These are phyloP conservation scores for Aspergillus persii DNA, from an alignment of 2,329 filamentous ascomycete genomes.

Conservation along the genomic window DNA sequence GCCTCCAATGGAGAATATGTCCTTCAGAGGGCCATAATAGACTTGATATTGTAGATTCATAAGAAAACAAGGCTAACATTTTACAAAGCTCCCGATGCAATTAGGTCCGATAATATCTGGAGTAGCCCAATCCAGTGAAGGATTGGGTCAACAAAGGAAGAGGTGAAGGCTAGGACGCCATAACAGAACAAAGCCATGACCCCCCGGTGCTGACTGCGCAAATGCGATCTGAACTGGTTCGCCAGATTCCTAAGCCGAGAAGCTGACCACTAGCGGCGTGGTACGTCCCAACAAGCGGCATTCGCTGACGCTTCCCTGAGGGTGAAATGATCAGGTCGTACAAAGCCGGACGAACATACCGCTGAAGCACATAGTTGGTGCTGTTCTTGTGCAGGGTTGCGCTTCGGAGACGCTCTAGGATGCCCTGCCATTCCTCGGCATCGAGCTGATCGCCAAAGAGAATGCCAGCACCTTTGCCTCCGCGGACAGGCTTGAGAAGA, in stretches of 20 bases:
- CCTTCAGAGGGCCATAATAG: too few species aligned
- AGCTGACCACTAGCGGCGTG: constrained; percentile 23
- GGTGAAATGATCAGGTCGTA: constrained; percentile 20
- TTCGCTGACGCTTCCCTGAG: not conserved
- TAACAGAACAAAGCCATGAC: constrained; percentile 18
- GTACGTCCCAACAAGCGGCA: constrained; percentile 27
- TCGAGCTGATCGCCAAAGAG: constrained; percentile 22
- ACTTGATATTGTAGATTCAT: too few species aligned
- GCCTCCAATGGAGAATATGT: too few species aligned
- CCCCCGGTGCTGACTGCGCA: constrained; percentile 17
- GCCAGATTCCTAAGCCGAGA: constrained; percentile 28
- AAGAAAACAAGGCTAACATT: too few species aligned
- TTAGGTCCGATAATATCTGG: too few species aligned
- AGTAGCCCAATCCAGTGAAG: too few species aligned
- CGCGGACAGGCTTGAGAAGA: constrained; percentile 25
- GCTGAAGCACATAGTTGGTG: constrained; percentile 22
- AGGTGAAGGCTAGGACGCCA: not conserved
- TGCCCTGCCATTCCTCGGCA: constrained; percentile 18
- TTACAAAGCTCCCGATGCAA: too few species aligned
- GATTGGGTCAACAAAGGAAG: too few species aligned
- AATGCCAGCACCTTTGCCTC: constrained; percentile 25
- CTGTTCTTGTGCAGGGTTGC: not conserved
- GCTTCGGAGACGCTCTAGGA: constrained; percentile 17
- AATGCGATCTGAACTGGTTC: constrained; percentile 21
- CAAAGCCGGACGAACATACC: constrained; percentile 15